Percentiles rank a stretch among this genome's conserved stretches.
phyloP scores from a whole-genome alignment of 2,329 filamentous ascomycete genomes.

The Balansia obtecta region DNA sequence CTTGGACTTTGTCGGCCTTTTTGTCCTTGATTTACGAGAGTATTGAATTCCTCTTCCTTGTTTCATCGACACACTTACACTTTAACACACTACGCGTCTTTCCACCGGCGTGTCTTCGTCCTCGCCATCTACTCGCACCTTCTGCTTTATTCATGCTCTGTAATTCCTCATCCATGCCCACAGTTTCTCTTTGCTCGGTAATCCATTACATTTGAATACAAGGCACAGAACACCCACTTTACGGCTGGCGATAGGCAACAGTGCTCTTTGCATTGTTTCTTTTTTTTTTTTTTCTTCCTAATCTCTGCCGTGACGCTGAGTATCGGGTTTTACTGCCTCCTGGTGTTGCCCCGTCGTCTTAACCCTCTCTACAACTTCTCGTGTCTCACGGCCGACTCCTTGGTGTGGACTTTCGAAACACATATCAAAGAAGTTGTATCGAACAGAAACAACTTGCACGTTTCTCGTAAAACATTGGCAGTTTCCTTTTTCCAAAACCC shows the following conservation, averaged over 20 bases:
- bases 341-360: background rate
- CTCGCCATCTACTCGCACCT: background rate
- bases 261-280: background rate
- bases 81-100: background rate
- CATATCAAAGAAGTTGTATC: background rate
- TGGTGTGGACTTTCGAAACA: slow-evolving; percentile 3
- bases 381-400: slow-evolving; percentile 8
- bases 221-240: background rate
- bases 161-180: background rate
- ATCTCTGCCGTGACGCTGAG: no score
- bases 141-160: slow-evolving; percentile 2
- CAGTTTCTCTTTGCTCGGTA: background rate
- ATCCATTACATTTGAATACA: background rate
- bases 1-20: slow-evolving; percentile 2
- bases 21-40: slow-evolving; percentile 1
- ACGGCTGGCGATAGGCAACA: no score
- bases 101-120: background rate
- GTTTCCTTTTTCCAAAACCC: background rate
- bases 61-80: slow-evolving; percentile 3
- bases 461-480: background rate
- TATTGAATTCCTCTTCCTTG: slow-evolving; percentile 10
- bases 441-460: slow-evolving; percentile 1
- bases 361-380: background rate
- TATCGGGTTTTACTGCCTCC: background rate
- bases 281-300: background rate